Conservation (phyloP, 129 eudicot species). For the Gnaphalium uliginosum region DNA sequence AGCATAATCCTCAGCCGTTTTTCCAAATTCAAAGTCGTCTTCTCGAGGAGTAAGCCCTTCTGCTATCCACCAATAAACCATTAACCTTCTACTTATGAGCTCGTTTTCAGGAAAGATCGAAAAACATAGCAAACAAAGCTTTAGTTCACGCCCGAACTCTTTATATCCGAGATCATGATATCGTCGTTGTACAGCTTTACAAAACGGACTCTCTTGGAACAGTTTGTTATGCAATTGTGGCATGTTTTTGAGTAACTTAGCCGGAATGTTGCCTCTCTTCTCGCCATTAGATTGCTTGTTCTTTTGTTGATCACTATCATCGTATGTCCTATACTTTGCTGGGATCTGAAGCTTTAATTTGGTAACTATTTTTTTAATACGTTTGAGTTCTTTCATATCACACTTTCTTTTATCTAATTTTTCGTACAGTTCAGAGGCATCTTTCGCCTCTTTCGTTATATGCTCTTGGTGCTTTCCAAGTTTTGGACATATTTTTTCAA, state of each 20-base stretch:
- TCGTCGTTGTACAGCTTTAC: slow-evolving; percentile 25
- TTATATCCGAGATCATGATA: slow-evolving; percentile 20
- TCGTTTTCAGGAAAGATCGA: slow-evolving; percentile 41
- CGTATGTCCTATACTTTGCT: slow-evolving; percentile 23
- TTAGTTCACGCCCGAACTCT: not conserved
- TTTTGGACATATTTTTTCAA: not conserved
- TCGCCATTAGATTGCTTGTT: not conserved
- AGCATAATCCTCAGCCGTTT: slow-evolving; percentile 30
- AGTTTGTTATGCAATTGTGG: slow-evolving; percentile 31
- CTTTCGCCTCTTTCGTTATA: not conserved
- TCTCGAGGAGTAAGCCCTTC: slow-evolving; percentile 35
- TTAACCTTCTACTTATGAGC: slow-evolving; percentile 41
- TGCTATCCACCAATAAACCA: slow-evolving; percentile 61
- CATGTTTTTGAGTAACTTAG: not conserved
- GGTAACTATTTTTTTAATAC: slow-evolving; percentile 36
- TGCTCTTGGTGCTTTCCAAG: not conserved
- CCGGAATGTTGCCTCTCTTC: not conserved
- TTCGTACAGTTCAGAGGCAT: not conserved
- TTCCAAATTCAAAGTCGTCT: not conserved
- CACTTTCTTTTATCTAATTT: slow-evolving; percentile 3
- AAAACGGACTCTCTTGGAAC: slow-evolving; percentile 27
- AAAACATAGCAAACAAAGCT: slow-evolving; percentile 55
- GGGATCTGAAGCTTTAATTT: slow-evolving; percentile 47
- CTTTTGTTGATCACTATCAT: slow-evolving; percentile 13
- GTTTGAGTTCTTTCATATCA: slow-evolving; percentile 19